A percentile compares a stretch with the other conserved stretches of the same genome.
phyloP scores from a whole-genome alignment of 495 filamentous ascomycete species.

The Xylaria sp. region DNA sequence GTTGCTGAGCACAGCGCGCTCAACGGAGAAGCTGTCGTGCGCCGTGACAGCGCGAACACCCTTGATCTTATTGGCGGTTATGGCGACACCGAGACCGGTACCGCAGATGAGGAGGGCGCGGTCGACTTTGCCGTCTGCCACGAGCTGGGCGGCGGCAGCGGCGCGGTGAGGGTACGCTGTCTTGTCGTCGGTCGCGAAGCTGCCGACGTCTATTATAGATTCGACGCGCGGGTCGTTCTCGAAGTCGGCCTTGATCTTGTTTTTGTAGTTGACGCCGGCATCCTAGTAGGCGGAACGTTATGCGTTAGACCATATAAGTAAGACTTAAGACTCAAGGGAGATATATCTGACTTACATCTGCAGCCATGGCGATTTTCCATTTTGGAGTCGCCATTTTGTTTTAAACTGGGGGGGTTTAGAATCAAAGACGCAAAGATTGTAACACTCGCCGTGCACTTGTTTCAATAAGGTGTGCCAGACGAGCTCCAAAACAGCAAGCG shows the following conservation, averaged over 20 bases:
- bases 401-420: not conserved
- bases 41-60: constrained; percentile 86
- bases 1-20: constrained; percentile 82
- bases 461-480: not conserved
- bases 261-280: constrained; percentile 80
- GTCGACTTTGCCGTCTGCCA: constrained; percentile 73
- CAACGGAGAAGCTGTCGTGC: constrained; percentile 84
- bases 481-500: not conserved
- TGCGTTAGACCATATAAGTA: constrained; percentile 22
- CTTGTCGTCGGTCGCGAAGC: constrained; percentile 65
- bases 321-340: not conserved
- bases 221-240: constrained; percentile 69
- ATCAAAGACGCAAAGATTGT: not conserved
- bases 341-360: constrained; percentile 46
- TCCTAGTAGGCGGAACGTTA: constrained; percentile 53
- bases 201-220: constrained; percentile 72
- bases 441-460: not conserved
- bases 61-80: constrained; percentile 85
- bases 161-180: constrained; percentile 86
- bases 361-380: constrained; percentile 56
- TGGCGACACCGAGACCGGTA: constrained; percentile 85
- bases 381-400: constrained; percentile 46
- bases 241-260: constrained; percentile 76
- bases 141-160: constrained; percentile 70
- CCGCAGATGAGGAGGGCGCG: constrained; percentile 87